Conservation (phyloP, 305 asterid genomes). For the Fraxinus baroniana region DNA sequence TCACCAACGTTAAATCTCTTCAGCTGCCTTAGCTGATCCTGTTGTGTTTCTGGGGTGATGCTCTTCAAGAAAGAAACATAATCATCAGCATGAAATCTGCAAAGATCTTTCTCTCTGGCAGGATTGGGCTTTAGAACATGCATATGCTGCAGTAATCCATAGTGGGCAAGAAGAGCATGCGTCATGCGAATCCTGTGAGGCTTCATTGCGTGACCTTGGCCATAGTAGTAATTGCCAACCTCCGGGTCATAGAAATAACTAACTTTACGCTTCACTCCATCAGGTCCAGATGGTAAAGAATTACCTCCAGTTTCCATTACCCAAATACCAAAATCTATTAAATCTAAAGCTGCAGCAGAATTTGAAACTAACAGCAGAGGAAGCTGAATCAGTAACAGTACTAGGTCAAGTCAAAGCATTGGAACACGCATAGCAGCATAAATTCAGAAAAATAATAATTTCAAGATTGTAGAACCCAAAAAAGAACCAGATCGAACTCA, state of each 20-base stretch:
- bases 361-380: conserved; percentile 12
- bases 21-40: conserved; percentile 59
- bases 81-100: conserved; percentile 59
- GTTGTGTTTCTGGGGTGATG: conserved; percentile 61
- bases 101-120: conserved; percentile 61
- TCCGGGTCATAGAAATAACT: conserved; percentile 61
- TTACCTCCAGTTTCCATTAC: conserved; percentile 51
- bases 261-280: conserved; percentile 62
- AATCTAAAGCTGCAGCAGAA: conserved; percentile 3
- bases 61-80: conserved; percentile 52
- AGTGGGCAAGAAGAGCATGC: conserved; percentile 60
- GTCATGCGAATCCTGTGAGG: conserved; percentile 67
- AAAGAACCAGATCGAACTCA: neutral
- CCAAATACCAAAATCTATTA: neutral
- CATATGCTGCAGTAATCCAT: conserved; percentile 57
- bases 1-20: conserved; percentile 64
- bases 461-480: neutral
- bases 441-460: neutral
- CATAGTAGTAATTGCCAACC: conserved; percentile 59
- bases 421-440: neutral
- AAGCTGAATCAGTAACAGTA: neutral
- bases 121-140: conserved; percentile 61
- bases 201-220: conserved; percentile 69
- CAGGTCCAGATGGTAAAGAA: conserved; percentile 49
- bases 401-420: neutral